These are phyloP conservation scores for Barnettozyma californica DNA, from an alignment of 805 yeast genomes.

Conservation along the genomic window DNA sequence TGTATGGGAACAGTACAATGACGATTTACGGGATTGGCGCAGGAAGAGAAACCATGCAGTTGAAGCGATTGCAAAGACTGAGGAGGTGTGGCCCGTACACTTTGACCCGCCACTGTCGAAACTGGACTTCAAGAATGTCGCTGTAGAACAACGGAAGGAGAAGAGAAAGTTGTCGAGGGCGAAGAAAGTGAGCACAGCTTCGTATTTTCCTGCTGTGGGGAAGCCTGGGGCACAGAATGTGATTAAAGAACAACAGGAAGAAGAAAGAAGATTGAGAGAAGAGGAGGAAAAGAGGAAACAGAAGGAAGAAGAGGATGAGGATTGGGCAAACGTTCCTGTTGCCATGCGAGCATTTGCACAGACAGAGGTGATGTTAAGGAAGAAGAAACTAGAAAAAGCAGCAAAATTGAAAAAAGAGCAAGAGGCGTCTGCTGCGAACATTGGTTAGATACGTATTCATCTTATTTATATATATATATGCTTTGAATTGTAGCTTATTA, in stretches of 20 bases:
- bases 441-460: too few species aligned
- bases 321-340: slow-evolving; percentile 61
- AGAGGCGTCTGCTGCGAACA: not conserved
- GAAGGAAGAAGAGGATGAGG: slow-evolving; percentile 36
- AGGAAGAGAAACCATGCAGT: slow-evolving; percentile 54
- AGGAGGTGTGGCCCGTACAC: slow-evolving; percentile 57
- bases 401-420: slow-evolving; percentile 14
- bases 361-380: slow-evolving; percentile 62
- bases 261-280: slow-evolving; percentile 12
- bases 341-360: slow-evolving; percentile 79
- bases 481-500: too few species aligned
- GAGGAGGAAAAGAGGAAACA: slow-evolving; percentile 5
- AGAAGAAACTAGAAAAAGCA: slow-evolving; percentile 18
- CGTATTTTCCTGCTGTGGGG: slow-evolving; percentile 31
- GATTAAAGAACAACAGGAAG: slow-evolving; percentile 19
- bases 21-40: slow-evolving; percentile 84
- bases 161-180: slow-evolving; percentile 23
- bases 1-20: slow-evolving; percentile 91
- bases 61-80: slow-evolving; percentile 34
- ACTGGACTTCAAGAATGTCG: slow-evolving; percentile 39
- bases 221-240: slow-evolving; percentile 29
- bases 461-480: too few species aligned
- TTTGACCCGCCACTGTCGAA: slow-evolving; percentile 52
- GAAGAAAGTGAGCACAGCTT: slow-evolving; percentile 22
- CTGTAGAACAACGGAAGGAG: slow-evolving; percentile 30